Conservation (phyloP, 768 basidiomycete genomes). For the Boletellus emodensis region DNA sequence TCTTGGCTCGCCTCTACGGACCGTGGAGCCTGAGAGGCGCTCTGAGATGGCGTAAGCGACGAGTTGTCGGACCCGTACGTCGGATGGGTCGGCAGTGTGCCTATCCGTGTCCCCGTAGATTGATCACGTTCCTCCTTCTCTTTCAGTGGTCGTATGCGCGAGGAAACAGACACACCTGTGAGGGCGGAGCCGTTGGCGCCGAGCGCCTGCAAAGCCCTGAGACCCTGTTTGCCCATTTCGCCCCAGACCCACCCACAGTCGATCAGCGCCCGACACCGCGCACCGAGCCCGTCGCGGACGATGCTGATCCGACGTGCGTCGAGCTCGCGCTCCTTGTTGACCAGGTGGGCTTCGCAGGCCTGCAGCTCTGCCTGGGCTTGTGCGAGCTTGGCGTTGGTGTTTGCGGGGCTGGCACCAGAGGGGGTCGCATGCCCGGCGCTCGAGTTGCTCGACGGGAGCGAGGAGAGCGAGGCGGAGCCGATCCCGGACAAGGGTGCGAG, state of each 20-base stretch:
- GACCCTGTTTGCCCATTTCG: conserved; percentile 61
- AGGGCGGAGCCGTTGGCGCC: background rate
- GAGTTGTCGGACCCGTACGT: conserved; percentile 48
- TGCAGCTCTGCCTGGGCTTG: conserved; percentile 74
- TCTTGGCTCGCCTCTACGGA: conserved; percentile 20
- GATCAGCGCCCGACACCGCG: conserved; percentile 60
- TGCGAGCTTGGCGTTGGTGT: conserved; percentile 44
- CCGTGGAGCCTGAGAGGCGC: conserved; percentile 54
- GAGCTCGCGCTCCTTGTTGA: conserved; percentile 64
- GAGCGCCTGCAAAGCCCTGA: conserved; percentile 30
- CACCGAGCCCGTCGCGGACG: conserved; percentile 57
- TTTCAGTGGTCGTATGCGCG: no score
- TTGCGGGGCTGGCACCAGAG: conserved; percentile 9
- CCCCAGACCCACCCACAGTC: conserved; percentile 68
- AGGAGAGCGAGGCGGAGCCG: conserved; percentile 43
- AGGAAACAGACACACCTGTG: conserved; percentile 4
- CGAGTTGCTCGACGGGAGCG: conserved; percentile 34
- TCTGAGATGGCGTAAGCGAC: conserved; percentile 75
- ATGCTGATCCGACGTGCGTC: conserved; percentile 48
- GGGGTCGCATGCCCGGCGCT: background rate
- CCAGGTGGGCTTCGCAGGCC: conserved; percentile 76
- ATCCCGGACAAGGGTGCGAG: conserved; percentile 19
- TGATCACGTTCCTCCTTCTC: no score
- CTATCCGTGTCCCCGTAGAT: no score
- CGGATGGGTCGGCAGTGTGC: conserved; percentile 3